Conservation (phyloP, 768 basidiomycete species). For the Udeniomyces megalosporus region DNA sequence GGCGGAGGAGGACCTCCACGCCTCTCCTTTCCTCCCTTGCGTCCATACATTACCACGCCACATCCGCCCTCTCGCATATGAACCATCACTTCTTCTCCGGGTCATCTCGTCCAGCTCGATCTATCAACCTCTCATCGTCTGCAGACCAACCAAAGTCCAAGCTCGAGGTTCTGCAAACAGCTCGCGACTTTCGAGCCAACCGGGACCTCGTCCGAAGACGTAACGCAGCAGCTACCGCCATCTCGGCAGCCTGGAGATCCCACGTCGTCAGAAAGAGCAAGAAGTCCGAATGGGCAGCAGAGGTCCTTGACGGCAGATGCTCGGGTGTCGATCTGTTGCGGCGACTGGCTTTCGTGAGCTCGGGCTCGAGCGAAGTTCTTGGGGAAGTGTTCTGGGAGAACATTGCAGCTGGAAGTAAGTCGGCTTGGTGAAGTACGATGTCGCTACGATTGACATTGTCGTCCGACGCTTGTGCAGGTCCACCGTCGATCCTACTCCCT, state of each 20-base stretch:
- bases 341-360: background rate
- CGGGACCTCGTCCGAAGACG: background rate
- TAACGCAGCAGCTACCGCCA: background rate
- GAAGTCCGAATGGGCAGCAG: background rate
- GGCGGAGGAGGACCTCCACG: too few relatives aligned
- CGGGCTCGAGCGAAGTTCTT: background rate
- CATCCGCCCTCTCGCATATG: too few relatives aligned
- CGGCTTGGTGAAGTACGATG: background rate
- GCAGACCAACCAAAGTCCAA: background rate
- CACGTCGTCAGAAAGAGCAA: background rate
- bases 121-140: constrained; percentile 14
- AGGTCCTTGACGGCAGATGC: background rate
- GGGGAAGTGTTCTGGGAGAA: background rate
- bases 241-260: background rate
- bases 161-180: background rate
- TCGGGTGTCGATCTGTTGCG: background rate
- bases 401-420: background rate
- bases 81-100: constrained; percentile 5
- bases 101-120: background rate
- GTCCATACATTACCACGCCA: too few relatives aligned
- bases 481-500: constrained; percentile 9
- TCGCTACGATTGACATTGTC: background rate
- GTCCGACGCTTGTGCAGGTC: background rate
- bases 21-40: too few relatives aligned
- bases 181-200: background rate